phyloP scores from a whole-genome alignment of 345 rosid species.

The Corchorus olitorius region DNA sequence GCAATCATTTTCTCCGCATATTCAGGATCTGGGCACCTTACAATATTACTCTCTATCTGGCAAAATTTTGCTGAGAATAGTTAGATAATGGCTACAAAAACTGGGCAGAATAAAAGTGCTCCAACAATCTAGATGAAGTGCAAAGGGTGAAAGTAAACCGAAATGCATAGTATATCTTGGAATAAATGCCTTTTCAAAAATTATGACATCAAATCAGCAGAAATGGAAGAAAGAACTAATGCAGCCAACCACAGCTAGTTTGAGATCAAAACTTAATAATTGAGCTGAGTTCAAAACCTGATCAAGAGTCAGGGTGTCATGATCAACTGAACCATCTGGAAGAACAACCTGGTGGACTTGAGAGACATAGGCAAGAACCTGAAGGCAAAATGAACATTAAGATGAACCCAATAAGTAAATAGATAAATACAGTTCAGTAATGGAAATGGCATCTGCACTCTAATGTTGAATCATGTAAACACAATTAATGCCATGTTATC shows the following conservation, averaged over 20 bases:
- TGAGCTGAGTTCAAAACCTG: slow-evolving; percentile 50
- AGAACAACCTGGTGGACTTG: slow-evolving; percentile 85
- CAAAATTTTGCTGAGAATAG: slow-evolving; percentile 17
- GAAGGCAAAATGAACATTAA: slow-evolving; percentile 25
- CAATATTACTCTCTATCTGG: slow-evolving; percentile 93
- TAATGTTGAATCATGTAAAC: neutral
- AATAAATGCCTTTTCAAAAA: neutral
- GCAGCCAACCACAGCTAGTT: neutral
- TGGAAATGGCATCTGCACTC: neutral
- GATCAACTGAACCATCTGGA: slow-evolving; percentile 74
- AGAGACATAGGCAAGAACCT: slow-evolving; percentile 95
- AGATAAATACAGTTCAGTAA: neutral
- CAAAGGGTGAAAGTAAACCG: neutral
- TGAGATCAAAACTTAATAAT: neutral
- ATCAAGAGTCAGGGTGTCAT: slow-evolving; percentile 65
- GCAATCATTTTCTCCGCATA: slow-evolving; percentile 98
- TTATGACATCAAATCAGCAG: neutral
- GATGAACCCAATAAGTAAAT: neutral
- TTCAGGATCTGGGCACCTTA: slow-evolving; percentile 93
- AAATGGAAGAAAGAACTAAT: neutral
- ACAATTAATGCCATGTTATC: neutral
- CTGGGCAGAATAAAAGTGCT: slow-evolving; percentile 1
- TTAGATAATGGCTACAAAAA: slow-evolving; percentile 16
- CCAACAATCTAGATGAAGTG: neutral
- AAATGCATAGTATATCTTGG: neutral